Base-by-base conservation (phyloP, 2,329 filamentous ascomycete genomes). In the Iodosphaeria phyllophila region DNA sequence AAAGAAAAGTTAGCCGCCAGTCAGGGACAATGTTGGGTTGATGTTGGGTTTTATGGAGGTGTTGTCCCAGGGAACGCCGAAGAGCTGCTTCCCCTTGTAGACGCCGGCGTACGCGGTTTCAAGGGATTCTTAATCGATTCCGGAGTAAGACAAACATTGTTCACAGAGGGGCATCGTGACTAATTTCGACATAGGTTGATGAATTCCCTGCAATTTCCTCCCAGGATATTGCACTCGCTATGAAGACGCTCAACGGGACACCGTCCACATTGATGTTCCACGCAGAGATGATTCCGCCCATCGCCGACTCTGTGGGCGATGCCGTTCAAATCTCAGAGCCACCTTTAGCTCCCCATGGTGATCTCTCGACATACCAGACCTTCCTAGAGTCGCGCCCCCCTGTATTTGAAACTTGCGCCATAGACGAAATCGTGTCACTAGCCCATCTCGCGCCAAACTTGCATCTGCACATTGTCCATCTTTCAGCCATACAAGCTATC, bases 241-340 rank as follows among this genome's bases (percentile, higher is more conserved):
- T 98, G 66, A 57, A 59, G 16, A 78, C 75, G 23, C 65, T 98
- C 32, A 77, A 78, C 31, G 71, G 80, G 37, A 65, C 74, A 27
- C 65, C 80, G 11, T 95, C 89, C 3, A 92, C 83, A 1, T 70
- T 95, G 39, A 95, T 98, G 86, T 98, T 98, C 56, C 89, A 98
- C 45, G 89, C 89, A 28, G 89, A 98, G 51, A 95, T 93, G 83
- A 74, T 91, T 8, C 83, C 86, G n/a, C 79, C 82, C 11, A 77
- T 84, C 35, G 54, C 77, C 24, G 68, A 70, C 35, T 83, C 79
- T 0, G 76, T 84, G 3, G 76, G 78, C 26, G 80, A 89, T 45
- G 69, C 71, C 14, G 71, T 82, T 4, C 74, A 79, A 40, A 51
- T 54, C 14, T 78, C 77, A 0, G 57, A 64, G 5, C 68, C 79